A percentile compares a stretch with the other conserved stretches of the same genome.
Conservation (phyloP, 2,329 filamentous ascomycete species). For the Aureobasidium sp. region DNA sequence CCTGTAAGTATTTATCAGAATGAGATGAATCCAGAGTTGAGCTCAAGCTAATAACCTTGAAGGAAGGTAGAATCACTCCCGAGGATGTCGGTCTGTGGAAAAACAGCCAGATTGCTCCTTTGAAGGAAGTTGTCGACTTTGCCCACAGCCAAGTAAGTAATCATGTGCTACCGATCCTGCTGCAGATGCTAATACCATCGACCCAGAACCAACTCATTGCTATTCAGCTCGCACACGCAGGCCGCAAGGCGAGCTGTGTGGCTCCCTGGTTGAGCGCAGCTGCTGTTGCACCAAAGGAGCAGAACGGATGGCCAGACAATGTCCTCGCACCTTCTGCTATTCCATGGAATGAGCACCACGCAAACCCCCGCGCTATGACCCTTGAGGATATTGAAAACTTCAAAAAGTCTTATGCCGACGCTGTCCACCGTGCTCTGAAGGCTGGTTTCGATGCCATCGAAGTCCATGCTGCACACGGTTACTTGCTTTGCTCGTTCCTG, state of each 20-base stretch:
- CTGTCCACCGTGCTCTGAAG: slow-evolving; percentile 45
- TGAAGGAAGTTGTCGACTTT: slow-evolving; percentile 66
- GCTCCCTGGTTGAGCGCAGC: slow-evolving; percentile 55
- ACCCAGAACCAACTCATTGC: slow-evolving; percentile 54
- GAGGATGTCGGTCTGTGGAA: slow-evolving; percentile 75
- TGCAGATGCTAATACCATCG: background rate
- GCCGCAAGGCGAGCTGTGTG: slow-evolving; percentile 53
- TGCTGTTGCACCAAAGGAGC: slow-evolving; percentile 43
- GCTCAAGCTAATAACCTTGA: background rate
- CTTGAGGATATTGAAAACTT: slow-evolving; percentile 58
- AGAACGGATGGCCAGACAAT: slow-evolving; percentile 47
- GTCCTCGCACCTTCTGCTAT: slow-evolving; percentile 51
- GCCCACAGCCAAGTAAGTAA: slow-evolving; percentile 59
- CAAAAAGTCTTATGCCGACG: slow-evolving; percentile 54
- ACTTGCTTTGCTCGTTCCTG: slow-evolving; percentile 63
- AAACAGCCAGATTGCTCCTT: slow-evolving; percentile 68
- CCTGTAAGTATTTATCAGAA: slow-evolving; percentile 39
- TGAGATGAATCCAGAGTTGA: background rate
- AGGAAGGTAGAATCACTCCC: slow-evolving; percentile 66
- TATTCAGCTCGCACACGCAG: slow-evolving; percentile 76
- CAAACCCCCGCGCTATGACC: slow-evolving; percentile 59
- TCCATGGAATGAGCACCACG: slow-evolving; percentile 54
- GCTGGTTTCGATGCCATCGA: slow-evolving; percentile 73
- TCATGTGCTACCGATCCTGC: background rate
- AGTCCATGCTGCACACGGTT: slow-evolving; percentile 73